A percentile compares a stretch with the other conserved stretches of the same genome.
phyloP scores from a whole-genome alignment of 2,329 filamentous ascomycete genomes.

The Aureobasidium zeae region DNA sequence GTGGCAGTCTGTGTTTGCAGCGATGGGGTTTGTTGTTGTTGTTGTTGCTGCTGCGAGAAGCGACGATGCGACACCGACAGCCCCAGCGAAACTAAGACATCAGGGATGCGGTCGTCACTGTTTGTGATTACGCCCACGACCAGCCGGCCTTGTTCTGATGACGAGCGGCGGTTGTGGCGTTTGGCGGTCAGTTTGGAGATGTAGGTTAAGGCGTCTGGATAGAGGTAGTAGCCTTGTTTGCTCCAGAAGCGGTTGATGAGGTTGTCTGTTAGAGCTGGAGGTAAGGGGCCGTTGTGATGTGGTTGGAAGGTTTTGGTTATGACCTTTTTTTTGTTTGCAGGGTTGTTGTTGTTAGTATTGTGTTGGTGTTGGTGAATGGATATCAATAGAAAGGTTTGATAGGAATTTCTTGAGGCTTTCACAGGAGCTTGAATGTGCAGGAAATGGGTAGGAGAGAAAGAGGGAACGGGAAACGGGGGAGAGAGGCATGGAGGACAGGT shows the following conservation, averaged over 20 bases:
- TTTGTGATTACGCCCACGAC: slow-evolving; percentile 53
- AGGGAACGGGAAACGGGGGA: neutral
- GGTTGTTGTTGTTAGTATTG: too few species aligned
- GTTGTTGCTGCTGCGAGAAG: slow-evolving; percentile 18
- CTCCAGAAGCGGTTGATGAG: slow-evolving; percentile 48
- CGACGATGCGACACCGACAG: slow-evolving; percentile 37
- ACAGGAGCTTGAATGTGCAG: neutral
- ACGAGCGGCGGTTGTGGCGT: too few species aligned
- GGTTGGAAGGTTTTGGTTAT: slow-evolving; percentile 45
- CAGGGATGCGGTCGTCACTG: slow-evolving; percentile 51
- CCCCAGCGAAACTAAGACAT: slow-evolving; percentile 46
- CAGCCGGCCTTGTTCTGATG: too few species aligned
- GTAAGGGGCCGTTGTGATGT: slow-evolving; percentile 3
- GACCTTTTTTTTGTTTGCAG: slow-evolving; percentile 32
- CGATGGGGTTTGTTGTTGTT: neutral
- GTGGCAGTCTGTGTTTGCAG: too few species aligned
- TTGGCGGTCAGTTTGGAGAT: too few species aligned
- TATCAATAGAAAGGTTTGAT: too few species aligned
- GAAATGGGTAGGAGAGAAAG: neutral
- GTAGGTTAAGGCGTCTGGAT: slow-evolving; percentile 39
- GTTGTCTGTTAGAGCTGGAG: slow-evolving; percentile 35
- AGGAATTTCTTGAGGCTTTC: neutral
- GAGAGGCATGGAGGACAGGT: too few species aligned
- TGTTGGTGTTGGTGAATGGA: too few species aligned
- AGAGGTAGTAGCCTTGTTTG: slow-evolving; percentile 43